These are phyloP conservation scores for Aureobasidium mangrovei DNA, from an alignment of 2,329 filamentous ascomycete species.

Conservation along the genomic window DNA sequence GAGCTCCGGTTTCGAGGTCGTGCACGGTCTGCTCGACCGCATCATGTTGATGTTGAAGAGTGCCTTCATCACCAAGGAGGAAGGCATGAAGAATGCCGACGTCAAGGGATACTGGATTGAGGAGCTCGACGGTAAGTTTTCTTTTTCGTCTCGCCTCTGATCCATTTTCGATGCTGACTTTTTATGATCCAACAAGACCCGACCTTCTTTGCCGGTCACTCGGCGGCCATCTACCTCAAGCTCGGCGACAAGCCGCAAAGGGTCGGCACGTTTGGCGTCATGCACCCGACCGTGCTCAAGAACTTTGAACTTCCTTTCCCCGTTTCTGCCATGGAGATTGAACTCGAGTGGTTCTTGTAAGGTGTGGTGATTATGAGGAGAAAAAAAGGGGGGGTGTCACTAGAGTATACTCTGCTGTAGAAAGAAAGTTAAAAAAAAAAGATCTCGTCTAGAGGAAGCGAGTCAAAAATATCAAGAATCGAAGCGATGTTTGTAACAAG, in stretches of 20 bases:
- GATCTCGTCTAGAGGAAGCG: no score
- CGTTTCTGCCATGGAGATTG: slow-evolving; percentile 56
- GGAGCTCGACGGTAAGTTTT: slow-evolving; percentile 62
- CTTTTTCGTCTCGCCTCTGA: background rate
- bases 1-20: slow-evolving; percentile 86
- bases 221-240: slow-evolving; percentile 73
- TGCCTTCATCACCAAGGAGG: slow-evolving; percentile 68
- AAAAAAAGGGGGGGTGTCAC: background rate
- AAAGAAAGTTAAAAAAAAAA: background rate
- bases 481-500: no score
- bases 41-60: slow-evolving; percentile 86
- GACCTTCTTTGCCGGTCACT: slow-evolving; percentile 86
- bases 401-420: background rate
- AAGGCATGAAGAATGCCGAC: slow-evolving; percentile 49
- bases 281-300: slow-evolving; percentile 87
- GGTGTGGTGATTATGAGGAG: background rate
- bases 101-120: slow-evolving; percentile 76
- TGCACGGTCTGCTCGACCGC: slow-evolving; percentile 88
- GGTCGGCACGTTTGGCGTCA: slow-evolving; percentile 85
- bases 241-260: slow-evolving; percentile 60
- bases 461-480: no score
- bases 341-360: slow-evolving; percentile 13
- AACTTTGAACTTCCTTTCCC: slow-evolving; percentile 92
- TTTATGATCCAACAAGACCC: slow-evolving; percentile 46
- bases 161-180: background rate